Conservation (phyloP, 306 rosid genomes). For the Vicia sativa region DNA sequence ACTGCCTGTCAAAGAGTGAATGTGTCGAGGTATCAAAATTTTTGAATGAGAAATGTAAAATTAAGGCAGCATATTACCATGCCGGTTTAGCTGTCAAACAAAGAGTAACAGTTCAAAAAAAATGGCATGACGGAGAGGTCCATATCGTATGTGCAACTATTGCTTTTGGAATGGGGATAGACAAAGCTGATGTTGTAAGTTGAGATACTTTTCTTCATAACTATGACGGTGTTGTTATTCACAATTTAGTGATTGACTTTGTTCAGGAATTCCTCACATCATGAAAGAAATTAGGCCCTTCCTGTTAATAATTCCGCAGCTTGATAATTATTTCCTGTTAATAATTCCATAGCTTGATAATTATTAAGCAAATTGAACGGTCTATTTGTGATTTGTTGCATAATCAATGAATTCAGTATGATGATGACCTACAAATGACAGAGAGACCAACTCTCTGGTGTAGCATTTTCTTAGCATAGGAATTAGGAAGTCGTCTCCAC, state of each 20-base stretch:
- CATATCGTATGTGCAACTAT: slow-evolving; percentile 91
- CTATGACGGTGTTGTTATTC: slow-evolving; percentile 34
- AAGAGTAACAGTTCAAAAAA: slow-evolving; percentile 84
- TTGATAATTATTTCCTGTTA: slow-evolving; percentile 16
- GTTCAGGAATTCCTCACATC: slow-evolving; percentile 24
- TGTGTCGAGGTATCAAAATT: slow-evolving; percentile 80
- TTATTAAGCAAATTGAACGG: slow-evolving; percentile 9
- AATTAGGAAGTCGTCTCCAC: slow-evolving; percentile 26
- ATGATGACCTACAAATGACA: too few species aligned
- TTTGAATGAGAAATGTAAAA: slow-evolving; percentile 67
- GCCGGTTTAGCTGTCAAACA: slow-evolving; percentile 86
- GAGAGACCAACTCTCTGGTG: too few species aligned
- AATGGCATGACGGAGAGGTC: slow-evolving; percentile 86
- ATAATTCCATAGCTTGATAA: slow-evolving; percentile 21
- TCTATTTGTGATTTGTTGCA: slow-evolving; percentile 26
- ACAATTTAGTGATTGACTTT: slow-evolving; percentile 24
- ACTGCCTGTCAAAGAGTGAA: slow-evolving; percentile 96
- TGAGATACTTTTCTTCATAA: slow-evolving; percentile 39
- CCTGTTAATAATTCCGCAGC: slow-evolving; percentile 13
- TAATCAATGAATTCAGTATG: slow-evolving; percentile 8
- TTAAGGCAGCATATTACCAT: slow-evolving; percentile 82
- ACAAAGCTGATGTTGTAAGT: slow-evolving; percentile 97
- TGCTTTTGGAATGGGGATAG: slow-evolving; percentile 99
- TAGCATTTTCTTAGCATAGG: too few species aligned
- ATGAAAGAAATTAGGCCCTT: slow-evolving; percentile 22